A percentile compares a stretch with the other conserved stretches of the same genome.
These are phyloP conservation scores for Lactifluus piperatus DNA, from an alignment of 768 basidiomycete species.

Conservation along the genomic window DNA sequence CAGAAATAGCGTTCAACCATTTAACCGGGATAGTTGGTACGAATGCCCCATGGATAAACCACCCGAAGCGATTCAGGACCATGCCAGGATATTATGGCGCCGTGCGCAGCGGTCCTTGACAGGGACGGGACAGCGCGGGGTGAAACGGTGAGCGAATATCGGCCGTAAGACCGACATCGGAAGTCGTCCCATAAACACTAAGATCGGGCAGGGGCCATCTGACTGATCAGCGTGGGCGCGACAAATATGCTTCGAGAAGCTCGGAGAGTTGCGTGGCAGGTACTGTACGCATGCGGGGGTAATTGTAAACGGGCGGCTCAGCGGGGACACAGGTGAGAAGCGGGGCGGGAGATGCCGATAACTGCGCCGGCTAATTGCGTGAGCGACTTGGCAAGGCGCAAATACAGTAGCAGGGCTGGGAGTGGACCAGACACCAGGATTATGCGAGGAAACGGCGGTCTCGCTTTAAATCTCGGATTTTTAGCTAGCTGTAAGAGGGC, in stretches of 20 bases:
- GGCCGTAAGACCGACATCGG: slow-evolving; percentile 6
- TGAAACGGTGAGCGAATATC: not conserved
- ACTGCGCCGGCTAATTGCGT: not conserved
- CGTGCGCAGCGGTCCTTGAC: not conserved
- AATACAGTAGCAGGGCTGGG: no score
- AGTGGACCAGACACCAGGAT: not conserved
- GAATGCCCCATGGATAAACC: not conserved
- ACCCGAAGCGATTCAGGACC: not conserved
- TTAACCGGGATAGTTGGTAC: not conserved
- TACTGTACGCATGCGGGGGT: slow-evolving; percentile 15
- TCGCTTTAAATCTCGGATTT: not conserved
- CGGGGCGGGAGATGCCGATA: slow-evolving; percentile 5
- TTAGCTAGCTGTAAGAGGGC: not conserved
- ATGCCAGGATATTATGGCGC: not conserved
- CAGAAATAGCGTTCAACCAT: not conserved
- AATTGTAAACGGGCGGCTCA: slow-evolving; percentile 5
- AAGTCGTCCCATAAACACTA: not conserved
- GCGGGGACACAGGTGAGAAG: slow-evolving; percentile 2
- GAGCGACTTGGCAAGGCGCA: not conserved
- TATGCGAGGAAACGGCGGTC: not conserved
- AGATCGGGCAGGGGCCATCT: slow-evolving; percentile 12
- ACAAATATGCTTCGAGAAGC: slow-evolving; percentile 13
- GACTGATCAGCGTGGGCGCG: slow-evolving; percentile 8
- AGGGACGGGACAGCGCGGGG: not conserved
- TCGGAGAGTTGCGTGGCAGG: slow-evolving; percentile 15